phyloP scores from a whole-genome alignment of 805 yeast species.

The Zygosaccharomyces kombuchaensis region DNA sequence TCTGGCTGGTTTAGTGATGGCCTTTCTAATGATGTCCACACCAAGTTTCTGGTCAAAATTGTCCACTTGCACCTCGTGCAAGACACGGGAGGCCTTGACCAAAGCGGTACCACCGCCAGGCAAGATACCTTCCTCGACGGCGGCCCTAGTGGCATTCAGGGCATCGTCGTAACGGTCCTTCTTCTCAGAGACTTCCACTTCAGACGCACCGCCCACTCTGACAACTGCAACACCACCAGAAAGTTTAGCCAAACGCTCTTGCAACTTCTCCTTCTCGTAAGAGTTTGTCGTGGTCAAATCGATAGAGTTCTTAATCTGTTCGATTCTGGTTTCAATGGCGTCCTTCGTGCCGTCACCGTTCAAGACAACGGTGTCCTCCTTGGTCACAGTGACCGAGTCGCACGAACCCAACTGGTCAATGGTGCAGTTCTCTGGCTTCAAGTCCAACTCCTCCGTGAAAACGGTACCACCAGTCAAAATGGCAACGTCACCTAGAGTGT shows the following conservation, averaged over 20 bases:
- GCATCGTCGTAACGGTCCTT: slow-evolving; percentile 99
- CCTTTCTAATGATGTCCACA: slow-evolving; percentile 86
- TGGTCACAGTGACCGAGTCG: slow-evolving; percentile 87
- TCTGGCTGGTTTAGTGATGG: slow-evolving; percentile 92
- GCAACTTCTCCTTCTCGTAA: slow-evolving; percentile 94
- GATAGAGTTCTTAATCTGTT: slow-evolving; percentile 82
- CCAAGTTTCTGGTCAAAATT: slow-evolving; percentile 97
- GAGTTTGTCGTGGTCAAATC: slow-evolving; percentile 68
- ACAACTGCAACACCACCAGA: slow-evolving; percentile 98
- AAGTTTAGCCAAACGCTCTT: slow-evolving; percentile 94
- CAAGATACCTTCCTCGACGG: slow-evolving; percentile 95
- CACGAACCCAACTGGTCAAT: slow-evolving; percentile 85
- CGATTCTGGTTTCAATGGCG: slow-evolving; percentile 77
- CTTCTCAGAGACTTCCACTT: slow-evolving; percentile 98
- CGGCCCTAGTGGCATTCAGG: slow-evolving; percentile 96
- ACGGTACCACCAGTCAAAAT: slow-evolving; percentile 88
- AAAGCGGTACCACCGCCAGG: slow-evolving; percentile 99
- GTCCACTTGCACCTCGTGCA: slow-evolving; percentile 65
- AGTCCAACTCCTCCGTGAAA: slow-evolving; percentile 84
- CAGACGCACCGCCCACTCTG: slow-evolving; percentile 95
- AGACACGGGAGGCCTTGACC: slow-evolving; percentile 78
- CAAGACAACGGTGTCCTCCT: slow-evolving; percentile 90
- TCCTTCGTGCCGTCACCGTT: slow-evolving; percentile 91
- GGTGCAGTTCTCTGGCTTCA: slow-evolving; percentile 93
- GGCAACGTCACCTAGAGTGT: slow-evolving; percentile 92